Conservation (phyloP, 2,329 filamentous ascomycete genomes). For the Fusarium chlamydosporum region DNA sequence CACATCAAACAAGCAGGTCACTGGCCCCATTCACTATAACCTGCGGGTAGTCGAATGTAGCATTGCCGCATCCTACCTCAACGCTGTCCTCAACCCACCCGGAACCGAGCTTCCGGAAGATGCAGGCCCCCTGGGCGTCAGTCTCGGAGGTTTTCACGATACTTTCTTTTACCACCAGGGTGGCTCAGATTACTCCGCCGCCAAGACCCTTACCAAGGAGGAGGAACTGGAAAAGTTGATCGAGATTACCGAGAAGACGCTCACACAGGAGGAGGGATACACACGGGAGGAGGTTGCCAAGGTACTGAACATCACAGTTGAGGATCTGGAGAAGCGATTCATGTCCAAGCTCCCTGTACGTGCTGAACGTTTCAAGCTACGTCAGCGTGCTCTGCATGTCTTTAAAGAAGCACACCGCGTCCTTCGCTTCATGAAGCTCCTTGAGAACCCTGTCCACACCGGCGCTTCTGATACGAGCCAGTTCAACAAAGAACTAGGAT, state of each 20-base stretch:
- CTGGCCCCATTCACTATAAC: slow-evolving; percentile 95
- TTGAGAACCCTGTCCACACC: slow-evolving; percentile 67
- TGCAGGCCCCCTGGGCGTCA: slow-evolving; percentile 84
- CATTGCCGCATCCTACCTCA: slow-evolving; percentile 80
- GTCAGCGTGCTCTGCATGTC: slow-evolving; percentile 90
- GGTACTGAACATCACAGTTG: slow-evolving; percentile 76
- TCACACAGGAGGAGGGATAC: slow-evolving; percentile 86
- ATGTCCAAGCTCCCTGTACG: slow-evolving; percentile 91
- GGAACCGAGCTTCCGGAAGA: slow-evolving; percentile 78
- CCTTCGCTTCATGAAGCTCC: slow-evolving; percentile 82
- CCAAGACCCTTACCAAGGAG: slow-evolving; percentile 63
- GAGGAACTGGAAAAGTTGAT: slow-evolving; percentile 82
- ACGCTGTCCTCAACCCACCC: slow-evolving; percentile 69
- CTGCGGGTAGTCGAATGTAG: slow-evolving; percentile 96
- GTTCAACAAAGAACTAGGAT: slow-evolving; percentile 80
- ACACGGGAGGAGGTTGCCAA: slow-evolving; percentile 86
- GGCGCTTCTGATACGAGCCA: slow-evolving; percentile 65
- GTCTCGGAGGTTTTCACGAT: slow-evolving; percentile 88
- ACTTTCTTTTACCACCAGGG: slow-evolving; percentile 75
- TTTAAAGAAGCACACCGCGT: slow-evolving; percentile 91
- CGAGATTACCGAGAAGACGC: slow-evolving; percentile 75
- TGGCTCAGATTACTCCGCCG: slow-evolving; percentile 57
- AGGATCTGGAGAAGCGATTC: slow-evolving; percentile 81
- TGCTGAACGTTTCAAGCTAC: slow-evolving; percentile 87
- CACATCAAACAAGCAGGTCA: slow-evolving; percentile 93